Base-by-base conservation (phyloP, 2,329 filamentous ascomycete species). In the Clarireedia hainanense region DNA sequence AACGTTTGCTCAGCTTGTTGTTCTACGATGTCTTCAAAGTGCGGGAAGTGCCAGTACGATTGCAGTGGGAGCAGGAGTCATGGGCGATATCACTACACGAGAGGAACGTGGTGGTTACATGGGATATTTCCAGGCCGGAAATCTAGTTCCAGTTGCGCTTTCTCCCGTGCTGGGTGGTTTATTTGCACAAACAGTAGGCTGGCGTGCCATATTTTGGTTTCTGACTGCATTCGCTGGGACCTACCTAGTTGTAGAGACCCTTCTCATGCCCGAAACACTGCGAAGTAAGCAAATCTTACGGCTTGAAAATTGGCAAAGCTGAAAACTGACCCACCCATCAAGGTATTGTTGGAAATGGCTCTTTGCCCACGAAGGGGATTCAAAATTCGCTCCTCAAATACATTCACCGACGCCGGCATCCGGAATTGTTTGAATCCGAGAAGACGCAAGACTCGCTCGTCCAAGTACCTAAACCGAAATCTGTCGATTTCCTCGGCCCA, bases 101-200 rank as follows among this genome's bases (percentile, higher is more conserved):
- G 78, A 77, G 1, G 84, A 89, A 64, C 72, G 66, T 55, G 65
- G 85, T 58, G 84, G 79, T 49, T 91, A 86, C 65, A 85, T 91
- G 73, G 85, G 80, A 75, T 81, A 62, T 78, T 83, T 34, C 48
- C 60, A 60, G 42, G 50, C 56, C 24, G 64, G 58, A 6, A 42
- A 59, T 5, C 47, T 64, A 76, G 76, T 50, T 61, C 75, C 12
- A 69, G 67, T 5, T 2, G 72, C 74, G 0, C 59, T 80, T 4
- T 76, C 75, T 0, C 77, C 78, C 0, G 69, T 77, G 0, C 69
- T 80, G 9, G 77, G 77, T 0, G 78, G 76, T 7, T 60, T 72
- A 0, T 58, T 80, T 0, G 69, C 71, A 0, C 68, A 74, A 43
- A 68, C 68, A 17, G 61, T 79, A 0, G 77, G 76, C 2, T 80